A percentile compares a stretch with the other conserved stretches of the same genome.
Conservation (phyloP, 768 basidiomycete genomes). For the Strobilomyces echinocephalus region DNA sequence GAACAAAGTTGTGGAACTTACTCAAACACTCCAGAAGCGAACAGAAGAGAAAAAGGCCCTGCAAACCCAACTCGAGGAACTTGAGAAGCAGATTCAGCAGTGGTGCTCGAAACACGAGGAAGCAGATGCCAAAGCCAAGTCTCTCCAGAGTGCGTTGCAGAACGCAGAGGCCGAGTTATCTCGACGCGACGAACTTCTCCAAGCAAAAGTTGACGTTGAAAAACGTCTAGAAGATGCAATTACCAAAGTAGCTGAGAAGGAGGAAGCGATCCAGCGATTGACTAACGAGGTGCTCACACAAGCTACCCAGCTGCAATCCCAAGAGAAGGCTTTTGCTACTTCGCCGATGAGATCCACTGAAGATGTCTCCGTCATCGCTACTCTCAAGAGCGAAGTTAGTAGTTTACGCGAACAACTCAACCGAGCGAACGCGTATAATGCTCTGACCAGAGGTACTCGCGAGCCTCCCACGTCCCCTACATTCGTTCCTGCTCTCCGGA, state of each 20-base stretch:
- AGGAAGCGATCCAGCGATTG: slow-evolving; percentile 75
- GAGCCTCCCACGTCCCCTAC: slow-evolving; percentile 81
- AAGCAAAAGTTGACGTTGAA: slow-evolving; percentile 75
- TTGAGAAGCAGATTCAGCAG: slow-evolving; percentile 81
- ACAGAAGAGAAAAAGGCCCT: slow-evolving; percentile 89
- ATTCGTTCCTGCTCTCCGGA: slow-evolving; percentile 74
- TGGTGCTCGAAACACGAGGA: slow-evolving; percentile 91
- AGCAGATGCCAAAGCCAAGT: slow-evolving; percentile 65
- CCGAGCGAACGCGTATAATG: slow-evolving; percentile 88
- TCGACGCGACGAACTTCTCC: slow-evolving; percentile 69
- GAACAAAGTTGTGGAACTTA: slow-evolving; percentile 99
- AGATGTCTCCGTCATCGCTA: slow-evolving; percentile 80
- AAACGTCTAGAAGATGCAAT: slow-evolving; percentile 73
- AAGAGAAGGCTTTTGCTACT: slow-evolving; percentile 64
- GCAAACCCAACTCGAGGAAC: slow-evolving; percentile 63
- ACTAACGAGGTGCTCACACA: slow-evolving; percentile 73
- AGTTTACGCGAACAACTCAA: slow-evolving; percentile 93
- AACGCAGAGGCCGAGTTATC: slow-evolving; percentile 66
- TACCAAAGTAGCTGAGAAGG: slow-evolving; percentile 73
- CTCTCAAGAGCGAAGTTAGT: slow-evolving; percentile 89
- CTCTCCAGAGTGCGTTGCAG: slow-evolving; percentile 65
- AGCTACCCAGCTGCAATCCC: slow-evolving; percentile 69
- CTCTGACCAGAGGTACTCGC: slow-evolving; percentile 70
- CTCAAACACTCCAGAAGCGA: slow-evolving; percentile 86
- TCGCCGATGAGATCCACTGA: slow-evolving; percentile 67